phyloP scores from a whole-genome alignment of 192 early-diverging fungal species.

The Glomus cerebriforme region DNA sequence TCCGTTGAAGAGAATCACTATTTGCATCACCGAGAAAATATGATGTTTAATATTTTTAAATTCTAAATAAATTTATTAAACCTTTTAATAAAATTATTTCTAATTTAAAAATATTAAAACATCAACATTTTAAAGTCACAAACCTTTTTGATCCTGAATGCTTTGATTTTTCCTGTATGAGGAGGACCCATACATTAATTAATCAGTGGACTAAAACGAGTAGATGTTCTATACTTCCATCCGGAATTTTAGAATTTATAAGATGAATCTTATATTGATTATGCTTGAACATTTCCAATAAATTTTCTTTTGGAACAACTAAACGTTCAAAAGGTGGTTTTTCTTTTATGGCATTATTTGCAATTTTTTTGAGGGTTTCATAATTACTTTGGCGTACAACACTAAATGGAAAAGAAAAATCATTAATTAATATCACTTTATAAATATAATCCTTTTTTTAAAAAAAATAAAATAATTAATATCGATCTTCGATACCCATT shows the following conservation, averaged over 20 bases:
- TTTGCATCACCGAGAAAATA: constrained; percentile 98
- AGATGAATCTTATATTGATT: constrained; percentile 98
- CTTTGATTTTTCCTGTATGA: constrained; percentile 91
- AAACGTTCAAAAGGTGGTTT: constrained; percentile 95
- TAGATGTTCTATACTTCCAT: constrained; percentile 89
- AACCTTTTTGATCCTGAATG: constrained; percentile 86
- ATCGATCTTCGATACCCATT: constrained; percentile 79
- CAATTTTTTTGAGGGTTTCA: constrained; percentile 82
- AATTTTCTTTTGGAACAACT: constrained; percentile 81
- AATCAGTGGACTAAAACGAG: constrained; percentile 96
- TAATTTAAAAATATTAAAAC: neutral
- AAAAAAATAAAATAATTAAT: neutral
- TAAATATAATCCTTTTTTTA: too few relatives aligned
- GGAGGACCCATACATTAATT: constrained; percentile 96
- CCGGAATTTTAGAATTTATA: constrained; percentile 89
- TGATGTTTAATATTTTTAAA: constrained; percentile 94
- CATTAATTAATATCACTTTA: too few relatives aligned
- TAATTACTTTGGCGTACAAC: constrained; percentile 84
- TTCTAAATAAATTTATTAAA: constrained; percentile 55
- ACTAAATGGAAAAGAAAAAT: constrained; percentile 39
- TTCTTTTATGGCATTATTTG: constrained; percentile 87
- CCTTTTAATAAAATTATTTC: neutral
- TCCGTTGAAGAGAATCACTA: constrained; percentile 97
- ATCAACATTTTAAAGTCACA: neutral
- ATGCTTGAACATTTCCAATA: constrained; percentile 97